phyloP scores from a whole-genome alignment of 148 eudicot species.

The Cornus suecica region DNA sequence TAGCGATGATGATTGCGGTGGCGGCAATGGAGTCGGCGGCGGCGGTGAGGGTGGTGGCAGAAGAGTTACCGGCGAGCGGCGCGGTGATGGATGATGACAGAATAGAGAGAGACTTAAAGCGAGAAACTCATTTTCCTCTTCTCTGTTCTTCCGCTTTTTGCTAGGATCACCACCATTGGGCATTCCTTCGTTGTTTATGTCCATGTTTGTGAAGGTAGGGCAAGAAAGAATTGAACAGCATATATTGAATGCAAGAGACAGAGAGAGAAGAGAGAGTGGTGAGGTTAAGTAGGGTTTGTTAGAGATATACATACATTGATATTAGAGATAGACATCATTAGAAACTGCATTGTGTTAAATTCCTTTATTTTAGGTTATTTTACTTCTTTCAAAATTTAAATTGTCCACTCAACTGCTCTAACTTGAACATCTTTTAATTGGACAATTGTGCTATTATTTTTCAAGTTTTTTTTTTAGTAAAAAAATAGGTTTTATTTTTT shows the following conservation, averaged over 20 bases:
- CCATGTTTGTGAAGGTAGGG: too few species aligned
- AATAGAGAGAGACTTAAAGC: slow-evolving; percentile 12
- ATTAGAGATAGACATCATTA: neutral
- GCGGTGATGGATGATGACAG: neutral
- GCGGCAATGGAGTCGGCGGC: neutral
- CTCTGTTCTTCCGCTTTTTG: slow-evolving; percentile 6
- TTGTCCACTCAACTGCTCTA: neutral
- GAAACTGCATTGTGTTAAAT: neutral
- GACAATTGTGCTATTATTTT: too few species aligned
- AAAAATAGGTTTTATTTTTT: too few species aligned
- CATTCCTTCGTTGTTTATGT: neutral
- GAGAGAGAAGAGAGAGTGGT: neutral
- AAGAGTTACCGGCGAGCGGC: neutral
- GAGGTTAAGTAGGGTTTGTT: too few species aligned
- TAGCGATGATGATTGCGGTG: neutral
- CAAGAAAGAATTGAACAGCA: neutral
- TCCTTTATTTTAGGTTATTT: neutral
- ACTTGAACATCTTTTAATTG: too few species aligned
- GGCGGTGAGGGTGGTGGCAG: neutral
- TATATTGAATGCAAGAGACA: neutral
- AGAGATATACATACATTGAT: neutral
- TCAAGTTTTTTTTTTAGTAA: too few species aligned
- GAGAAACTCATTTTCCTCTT: slow-evolving; percentile 9
- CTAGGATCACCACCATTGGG: neutral
- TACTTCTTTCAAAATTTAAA: neutral